phyloP scores from a whole-genome alignment of 2,329 filamentous ascomycete species.

The Myriosclerotinia curreyana region DNA sequence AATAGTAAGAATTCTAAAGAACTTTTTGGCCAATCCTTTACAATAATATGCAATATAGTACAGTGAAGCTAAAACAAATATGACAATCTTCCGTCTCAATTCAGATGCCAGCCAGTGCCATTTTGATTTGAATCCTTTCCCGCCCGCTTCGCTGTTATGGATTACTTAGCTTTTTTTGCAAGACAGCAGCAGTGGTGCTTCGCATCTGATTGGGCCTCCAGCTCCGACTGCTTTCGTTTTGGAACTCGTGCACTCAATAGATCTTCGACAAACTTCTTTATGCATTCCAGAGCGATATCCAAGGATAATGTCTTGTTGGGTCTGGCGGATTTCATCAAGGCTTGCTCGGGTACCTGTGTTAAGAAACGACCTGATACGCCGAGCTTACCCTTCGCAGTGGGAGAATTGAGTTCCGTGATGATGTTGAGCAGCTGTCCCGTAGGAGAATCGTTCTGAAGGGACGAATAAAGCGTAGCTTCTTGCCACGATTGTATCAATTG shows the following conservation, averaged over 20 bases:
- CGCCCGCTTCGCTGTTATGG: not conserved
- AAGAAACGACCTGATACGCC: constrained; percentile 29
- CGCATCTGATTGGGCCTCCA: not conserved
- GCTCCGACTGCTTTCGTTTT: constrained; percentile 1
- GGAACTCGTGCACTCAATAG: not conserved
- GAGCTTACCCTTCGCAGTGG: constrained; percentile 1
- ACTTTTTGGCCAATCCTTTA: not conserved
- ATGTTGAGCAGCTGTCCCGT: constrained; percentile 27
- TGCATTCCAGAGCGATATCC: not conserved
- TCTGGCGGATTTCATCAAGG: constrained; percentile 29
- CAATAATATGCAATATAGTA: not conserved
- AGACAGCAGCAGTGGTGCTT: not conserved
- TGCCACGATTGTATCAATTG: constrained; percentile 28
- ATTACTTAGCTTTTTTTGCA: not conserved
- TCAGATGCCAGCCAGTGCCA: not conserved
- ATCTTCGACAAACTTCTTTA: not conserved
- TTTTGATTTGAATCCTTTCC: not conserved
- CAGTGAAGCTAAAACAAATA: not conserved
- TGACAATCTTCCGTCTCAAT: not conserved
- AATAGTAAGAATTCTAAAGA: not conserved
- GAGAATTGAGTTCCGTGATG: constrained; percentile 26
- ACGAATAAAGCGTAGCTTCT: constrained; percentile 27
- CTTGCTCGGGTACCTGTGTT: constrained; percentile 33
- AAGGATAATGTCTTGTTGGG: not conserved
- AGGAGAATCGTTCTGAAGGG: not conserved